phyloP scores from a whole-genome alignment of 352 stramenopile genomes.

The Phytophthora cryptogea region DNA sequence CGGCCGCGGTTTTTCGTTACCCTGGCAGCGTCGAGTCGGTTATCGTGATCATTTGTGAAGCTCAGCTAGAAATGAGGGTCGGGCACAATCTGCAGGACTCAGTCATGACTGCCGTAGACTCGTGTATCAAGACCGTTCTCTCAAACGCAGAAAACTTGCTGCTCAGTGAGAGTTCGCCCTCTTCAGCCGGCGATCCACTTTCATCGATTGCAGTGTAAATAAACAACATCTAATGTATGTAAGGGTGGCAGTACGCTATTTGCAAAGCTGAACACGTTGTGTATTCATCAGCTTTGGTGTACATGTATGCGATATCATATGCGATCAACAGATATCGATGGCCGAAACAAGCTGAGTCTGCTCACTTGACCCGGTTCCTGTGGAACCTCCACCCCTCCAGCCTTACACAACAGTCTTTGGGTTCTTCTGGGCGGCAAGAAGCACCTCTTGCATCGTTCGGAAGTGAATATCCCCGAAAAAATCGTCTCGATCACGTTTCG shows the following conservation, averaged over 20 bases:
- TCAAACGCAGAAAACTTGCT: slow-evolving; percentile 23
- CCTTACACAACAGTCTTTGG: slow-evolving; percentile 23
- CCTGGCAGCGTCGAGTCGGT: slow-evolving; percentile 9
- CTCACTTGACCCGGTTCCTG: no score
- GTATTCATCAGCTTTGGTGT: not conserved
- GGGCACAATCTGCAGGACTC: not conserved
- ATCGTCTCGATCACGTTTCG: slow-evolving; percentile 32
- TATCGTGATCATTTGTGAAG: slow-evolving; percentile 20
- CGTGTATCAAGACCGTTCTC: slow-evolving; percentile 19
- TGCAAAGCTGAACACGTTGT: not conserved
- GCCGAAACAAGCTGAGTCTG: no score
- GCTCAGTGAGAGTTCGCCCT: slow-evolving; percentile 9
- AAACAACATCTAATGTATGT: no score
- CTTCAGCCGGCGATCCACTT: no score
- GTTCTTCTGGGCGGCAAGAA: slow-evolving; percentile 24
- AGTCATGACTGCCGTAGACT: slow-evolving; percentile 7
- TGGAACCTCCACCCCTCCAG: not conserved
- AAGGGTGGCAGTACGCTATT: no score
- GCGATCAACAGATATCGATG: no score
- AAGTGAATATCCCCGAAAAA: slow-evolving; percentile 38
- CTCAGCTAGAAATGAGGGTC: slow-evolving; percentile 3
- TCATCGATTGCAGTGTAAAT: no score
- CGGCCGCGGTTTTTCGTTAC: slow-evolving; percentile 13
- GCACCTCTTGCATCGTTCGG: slow-evolving; percentile 30
- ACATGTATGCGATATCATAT: no score